Evolutionary conservation across 2,329 filamentous ascomycete species (phyloP), one percentile per base, ranked within the genome.

Genomic region (Aspergillus aculeatus): DNA sequence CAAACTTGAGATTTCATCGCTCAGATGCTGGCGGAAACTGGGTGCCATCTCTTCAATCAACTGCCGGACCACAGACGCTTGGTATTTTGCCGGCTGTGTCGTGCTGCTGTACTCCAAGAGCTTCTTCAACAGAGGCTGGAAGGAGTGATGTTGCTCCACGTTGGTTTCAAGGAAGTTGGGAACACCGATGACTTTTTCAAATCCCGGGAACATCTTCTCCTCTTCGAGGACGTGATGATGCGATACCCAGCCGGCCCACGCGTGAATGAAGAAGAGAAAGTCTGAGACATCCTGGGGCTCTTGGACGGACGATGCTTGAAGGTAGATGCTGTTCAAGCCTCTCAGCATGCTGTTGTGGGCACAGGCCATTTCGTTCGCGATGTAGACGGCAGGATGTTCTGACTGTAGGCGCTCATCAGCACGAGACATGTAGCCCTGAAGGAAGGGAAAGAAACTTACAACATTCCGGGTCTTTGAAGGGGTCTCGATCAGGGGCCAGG

Each of bases 161-260:
- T 57, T 47, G 5, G 6, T n/a, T 2, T 23, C 19, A 7, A 57
- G 24, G 0, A 52, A 50, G 3, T 19, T 19, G 4, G 24, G 16
- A 7, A 50, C 24, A 2, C 47, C 31, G 4, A 54, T 38, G 4
- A 52, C 41, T 1, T n/a, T 24, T 23, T 58, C 57, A 4, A 50
- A 54, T n/a, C 47, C 44, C 5, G 57, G 41, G 7, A 58, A 58
- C 35, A 58, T 53, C 5, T 32, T 49, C 10, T 58, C 44, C 11
- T 58, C 57, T 50, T 58, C 57, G 5, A 58, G 21, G 5, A 16
- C 24, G 11, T 58, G 57, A 35, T 58, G 57, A 11, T 58, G 57
- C 10, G 49, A 52, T 16, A 58, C 48, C 31, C 51, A 50, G 9
- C 24, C 26, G 2, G 47, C 47, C 52, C 57, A 58, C 23, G 41